A percentile compares a stretch with the other conserved stretches of the same genome.
phyloP scores from a whole-genome alignment of 257 asterid genomes.

The Solanum gracilifrons region DNA sequence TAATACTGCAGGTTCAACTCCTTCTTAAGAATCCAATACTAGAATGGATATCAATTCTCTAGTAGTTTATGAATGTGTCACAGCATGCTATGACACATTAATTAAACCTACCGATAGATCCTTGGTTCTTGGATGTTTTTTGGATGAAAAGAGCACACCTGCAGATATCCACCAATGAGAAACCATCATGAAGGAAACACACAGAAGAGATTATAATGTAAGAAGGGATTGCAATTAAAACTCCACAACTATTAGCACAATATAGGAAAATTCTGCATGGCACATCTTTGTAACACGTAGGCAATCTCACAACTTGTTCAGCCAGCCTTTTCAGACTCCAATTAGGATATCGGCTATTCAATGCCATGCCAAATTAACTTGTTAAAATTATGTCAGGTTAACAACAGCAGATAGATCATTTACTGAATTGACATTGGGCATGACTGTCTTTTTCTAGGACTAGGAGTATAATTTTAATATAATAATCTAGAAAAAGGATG shows the following conservation, averaged over 20 bases:
- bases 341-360: background rate
- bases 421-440: background rate
- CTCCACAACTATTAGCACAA: background rate
- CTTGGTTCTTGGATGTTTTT: slow-evolving; percentile 92
- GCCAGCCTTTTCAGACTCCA: background rate
- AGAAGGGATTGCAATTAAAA: background rate
- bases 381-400: background rate
- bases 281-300: background rate
- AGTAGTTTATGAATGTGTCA: background rate
- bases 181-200: background rate
- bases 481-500: background rate
- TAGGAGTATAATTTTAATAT: background rate
- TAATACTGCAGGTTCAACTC: background rate
- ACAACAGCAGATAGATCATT: background rate
- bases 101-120: slow-evolving; percentile 61
- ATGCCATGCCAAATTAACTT: background rate
- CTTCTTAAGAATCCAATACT: background rate
- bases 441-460: background rate
- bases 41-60: background rate
- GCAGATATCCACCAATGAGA: slow-evolving; percentile 10
- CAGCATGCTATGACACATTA: background rate
- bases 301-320: background rate
- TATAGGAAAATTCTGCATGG: background rate
- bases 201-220: background rate
- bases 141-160: slow-evolving; percentile 92